Base-by-base conservation (phyloP, 345 rosid genomes). In the Ceriops tagal region DNA sequence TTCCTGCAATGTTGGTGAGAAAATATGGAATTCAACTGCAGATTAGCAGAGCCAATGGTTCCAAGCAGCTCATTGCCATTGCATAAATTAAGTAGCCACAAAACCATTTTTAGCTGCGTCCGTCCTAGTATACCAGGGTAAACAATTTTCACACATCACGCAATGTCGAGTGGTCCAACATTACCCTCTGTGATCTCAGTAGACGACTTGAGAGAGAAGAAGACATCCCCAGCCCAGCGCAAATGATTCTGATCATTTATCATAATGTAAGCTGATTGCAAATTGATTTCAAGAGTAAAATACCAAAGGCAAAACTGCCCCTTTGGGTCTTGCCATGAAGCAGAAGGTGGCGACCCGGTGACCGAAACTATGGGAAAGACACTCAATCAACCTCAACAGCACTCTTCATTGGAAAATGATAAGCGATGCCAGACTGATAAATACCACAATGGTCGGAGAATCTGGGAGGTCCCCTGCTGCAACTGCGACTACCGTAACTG, bases 281-380 rank as follows among this genome's bases (percentile, higher is more conserved):
- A 28, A 53, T 34, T 57, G 9, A 53, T 27, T 11, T 52, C 8
- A 53, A 53, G 9, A n/a, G 58, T 53, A 35, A 35, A 35, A 35
- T 35, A 35, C 39, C 6, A 7, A 35, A 7, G 6, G 39, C 39
- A 35, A 35, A 6, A 8, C 39, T 7, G 75, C 67, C 88, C 98
- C 93, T 95, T 95, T 58, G 92, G 95, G 81, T 95, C 99, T 89
- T 95, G 98, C 98, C 99, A 95, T 53, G 99, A 95, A 76, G 99
- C 93, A 75, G 99, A 95, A 67, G 97, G 84, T 31, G 99, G 98
- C 70, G 92, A 74, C 57, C 99, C 98, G 67, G 90, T 70, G 53
- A 95, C 85, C 57, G 88, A 21, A 70, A 95, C 99, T 95, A 83
- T 67, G 82, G 5, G 32, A 28, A 26, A n/a, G 34, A 76, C 35